Percentiles rank a stretch among this genome's conserved stretches.
These are phyloP conservation scores for Kondoa subrosea DNA, from an alignment of 768 basidiomycete species.

Conservation along the genomic window DNA sequence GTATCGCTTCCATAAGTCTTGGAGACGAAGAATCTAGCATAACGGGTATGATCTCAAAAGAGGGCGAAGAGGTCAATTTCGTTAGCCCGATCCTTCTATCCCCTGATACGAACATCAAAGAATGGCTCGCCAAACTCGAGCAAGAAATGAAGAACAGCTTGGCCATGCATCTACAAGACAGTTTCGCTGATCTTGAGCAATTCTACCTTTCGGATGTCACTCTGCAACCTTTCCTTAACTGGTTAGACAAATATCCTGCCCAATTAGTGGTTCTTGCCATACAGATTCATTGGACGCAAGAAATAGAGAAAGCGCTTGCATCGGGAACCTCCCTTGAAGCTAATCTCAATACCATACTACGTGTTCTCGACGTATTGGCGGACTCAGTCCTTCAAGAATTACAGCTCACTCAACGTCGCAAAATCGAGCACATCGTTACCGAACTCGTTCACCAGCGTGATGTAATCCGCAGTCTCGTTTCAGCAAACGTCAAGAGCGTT, in stretches of 20 bases:
- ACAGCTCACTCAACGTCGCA: slow-evolving; percentile 73
- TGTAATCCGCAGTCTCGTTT: slow-evolving; percentile 64
- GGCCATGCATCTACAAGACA: slow-evolving; percentile 59
- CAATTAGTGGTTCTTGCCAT: slow-evolving; percentile 90
- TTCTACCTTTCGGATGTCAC: slow-evolving; percentile 59
- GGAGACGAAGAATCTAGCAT: slow-evolving; percentile 79
- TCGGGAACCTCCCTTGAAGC: slow-evolving; percentile 42
- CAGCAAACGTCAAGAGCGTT: slow-evolving; percentile 46
- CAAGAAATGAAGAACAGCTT: slow-evolving; percentile 81
- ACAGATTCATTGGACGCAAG: slow-evolving; percentile 83
- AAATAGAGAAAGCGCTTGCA: slow-evolving; percentile 57
- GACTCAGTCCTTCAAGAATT: slow-evolving; percentile 88
- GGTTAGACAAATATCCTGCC: slow-evolving; percentile 89
- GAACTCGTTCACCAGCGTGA: slow-evolving; percentile 97
- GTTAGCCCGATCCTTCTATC: slow-evolving; percentile 66
- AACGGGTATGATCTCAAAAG: slow-evolving; percentile 81
- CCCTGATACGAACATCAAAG: slow-evolving; percentile 93
- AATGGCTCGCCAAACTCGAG: slow-evolving; percentile 87
- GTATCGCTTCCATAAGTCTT: slow-evolving; percentile 70
- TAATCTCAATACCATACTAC: slow-evolving; percentile 55
- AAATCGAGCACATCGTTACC: slow-evolving; percentile 96
- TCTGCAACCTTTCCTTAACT: slow-evolving; percentile 55
- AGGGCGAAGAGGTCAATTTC: slow-evolving; percentile 85
- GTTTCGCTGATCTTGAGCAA: slow-evolving; percentile 57
- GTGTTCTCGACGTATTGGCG: slow-evolving; percentile 83